Conservation (phyloP, 1,284 basidiomycete species). For the Cryptococcus sp. region DNA sequence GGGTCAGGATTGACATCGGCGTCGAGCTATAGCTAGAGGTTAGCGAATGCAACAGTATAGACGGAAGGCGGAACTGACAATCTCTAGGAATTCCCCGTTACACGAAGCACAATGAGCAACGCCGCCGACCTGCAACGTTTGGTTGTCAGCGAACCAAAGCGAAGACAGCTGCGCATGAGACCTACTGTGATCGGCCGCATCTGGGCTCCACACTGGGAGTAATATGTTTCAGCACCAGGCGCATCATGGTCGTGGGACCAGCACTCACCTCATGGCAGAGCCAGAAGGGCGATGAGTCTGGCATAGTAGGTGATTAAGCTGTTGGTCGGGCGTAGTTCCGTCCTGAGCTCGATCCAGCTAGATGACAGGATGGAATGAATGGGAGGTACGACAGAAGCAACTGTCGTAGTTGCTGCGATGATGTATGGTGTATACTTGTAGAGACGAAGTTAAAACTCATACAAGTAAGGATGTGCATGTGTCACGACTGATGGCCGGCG, state of each 20-base stretch:
- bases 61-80: conserved; percentile 26
- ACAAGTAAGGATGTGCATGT: too few relatives aligned
- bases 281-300: conserved; percentile 40
- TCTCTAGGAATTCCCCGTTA: conserved; percentile 48
- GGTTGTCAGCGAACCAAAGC: not conserved
- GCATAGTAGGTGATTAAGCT: conserved; percentile 18
- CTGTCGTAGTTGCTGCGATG: too few relatives aligned
- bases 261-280: conserved; percentile 44
- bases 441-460: too few relatives aligned
- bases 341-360: too few relatives aligned
- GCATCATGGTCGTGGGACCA: too few relatives aligned
- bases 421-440: too few relatives aligned
- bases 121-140: conserved; percentile 27
- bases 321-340: not conserved
- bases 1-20: conserved; percentile 47
- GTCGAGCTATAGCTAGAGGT: conserved; percentile 34
- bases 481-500: too few relatives aligned
- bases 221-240: not conserved
- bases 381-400: too few relatives aligned
- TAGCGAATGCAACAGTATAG: not conserved
- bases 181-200: conserved; percentile 44
- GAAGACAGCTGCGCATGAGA: not conserved
- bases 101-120: conserved; percentile 46
- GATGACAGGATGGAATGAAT: too few relatives aligned
- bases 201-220: conserved; percentile 40